Evolutionary conservation across 768 basidiomycete species (phyloP), one percentile per base, ranked within the genome.

Genomic region (Mycena epipterygia): DNA sequence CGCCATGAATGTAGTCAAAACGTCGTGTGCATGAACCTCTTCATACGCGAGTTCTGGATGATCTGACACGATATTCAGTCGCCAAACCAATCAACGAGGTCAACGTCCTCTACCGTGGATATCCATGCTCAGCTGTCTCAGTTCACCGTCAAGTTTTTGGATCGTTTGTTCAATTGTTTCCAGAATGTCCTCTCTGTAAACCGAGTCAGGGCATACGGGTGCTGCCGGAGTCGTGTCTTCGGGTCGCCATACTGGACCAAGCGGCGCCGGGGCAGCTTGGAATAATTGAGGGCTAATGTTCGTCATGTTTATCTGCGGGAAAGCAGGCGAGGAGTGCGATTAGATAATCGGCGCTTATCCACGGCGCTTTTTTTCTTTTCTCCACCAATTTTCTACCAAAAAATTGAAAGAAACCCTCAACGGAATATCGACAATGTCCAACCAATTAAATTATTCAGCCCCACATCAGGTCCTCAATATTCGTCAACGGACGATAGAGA

Each of bases 11-110:
- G 80, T 77, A 0, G 93, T 92, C 27, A 93, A 85, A 3, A 83
- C 84, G 74, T 94, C 91, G 72, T 95, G 93, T 0, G 94, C 90
- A 79, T 90, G 84, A 57, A 92, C 83, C 83, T 95, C 94, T 76
- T 92, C 83, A 70, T 87, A 94, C 52, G 78, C 84, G 17, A 93
- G 80, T 77, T 95, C 93, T 2, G 93, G 93, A 72, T 91, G 90
- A 21, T 84, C 93, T 94, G 74, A 9, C 69, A 27, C 19, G 14
- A 27, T 44, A 53, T 63, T 58, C 17, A 39, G 30, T 21, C 30
- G n/a, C 19, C 55, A 4, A n/a, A 39, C 37, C 39, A 25, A 5
- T 66, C 30, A 12, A 39, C n/a, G 23, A 23, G 33, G 41, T 13
- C 67, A 33, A 9, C 5, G 5, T 64, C 41, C 64, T 85, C 42